Evolutionary conservation across 805 yeast species (phyloP).

Genomic region (Zygosaccharomyces rouxii): DNA sequence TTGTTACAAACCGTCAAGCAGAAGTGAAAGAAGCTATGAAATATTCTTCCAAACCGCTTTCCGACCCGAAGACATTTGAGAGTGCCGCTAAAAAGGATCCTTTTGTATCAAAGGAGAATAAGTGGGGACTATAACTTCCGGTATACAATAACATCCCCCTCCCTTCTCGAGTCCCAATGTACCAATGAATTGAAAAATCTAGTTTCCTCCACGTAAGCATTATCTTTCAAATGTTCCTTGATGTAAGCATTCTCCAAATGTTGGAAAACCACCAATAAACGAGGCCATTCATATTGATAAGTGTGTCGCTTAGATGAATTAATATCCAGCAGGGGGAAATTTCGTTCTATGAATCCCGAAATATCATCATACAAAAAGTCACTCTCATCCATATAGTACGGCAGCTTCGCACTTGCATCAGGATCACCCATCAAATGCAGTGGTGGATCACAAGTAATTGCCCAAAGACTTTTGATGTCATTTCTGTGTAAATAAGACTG

Average conservation of each 20-base stretch:
- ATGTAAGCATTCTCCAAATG: slow-evolving; percentile 46
- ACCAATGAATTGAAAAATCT: slow-evolving; percentile 72
- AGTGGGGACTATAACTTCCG: slow-evolving; percentile 27
- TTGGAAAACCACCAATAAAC: slow-evolving; percentile 68
- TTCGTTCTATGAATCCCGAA: slow-evolving; percentile 44
- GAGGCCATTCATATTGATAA: slow-evolving; percentile 57
- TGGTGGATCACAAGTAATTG: slow-evolving; percentile 91
- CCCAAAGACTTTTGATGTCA: slow-evolving; percentile 55
- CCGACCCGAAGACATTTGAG: background rate
- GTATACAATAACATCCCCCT: slow-evolving; percentile 74
- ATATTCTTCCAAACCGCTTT: slow-evolving; percentile 2
- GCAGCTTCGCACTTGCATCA: slow-evolving; percentile 34
- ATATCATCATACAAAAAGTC: slow-evolving; percentile 77
- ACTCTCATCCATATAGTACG: slow-evolving; percentile 73
- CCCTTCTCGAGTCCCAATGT: slow-evolving; percentile 82
- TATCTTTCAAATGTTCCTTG: slow-evolving; percentile 37
- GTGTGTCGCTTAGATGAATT: slow-evolving; percentile 18
- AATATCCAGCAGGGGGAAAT: slow-evolving; percentile 43
- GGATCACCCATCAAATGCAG: slow-evolving; percentile 35
- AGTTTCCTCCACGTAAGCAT: slow-evolving; percentile 43
- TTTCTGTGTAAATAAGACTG: slow-evolving; percentile 73
- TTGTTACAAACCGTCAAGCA: slow-evolving; percentile 15
- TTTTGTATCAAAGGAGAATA: slow-evolving; percentile 9
- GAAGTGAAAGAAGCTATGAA: slow-evolving; percentile 12
- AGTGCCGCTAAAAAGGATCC: slow-evolving; percentile 3